These are phyloP conservation scores for Capsicum pubescens DNA, from an alignment of 257 asterid species.

Conservation along the genomic window DNA sequence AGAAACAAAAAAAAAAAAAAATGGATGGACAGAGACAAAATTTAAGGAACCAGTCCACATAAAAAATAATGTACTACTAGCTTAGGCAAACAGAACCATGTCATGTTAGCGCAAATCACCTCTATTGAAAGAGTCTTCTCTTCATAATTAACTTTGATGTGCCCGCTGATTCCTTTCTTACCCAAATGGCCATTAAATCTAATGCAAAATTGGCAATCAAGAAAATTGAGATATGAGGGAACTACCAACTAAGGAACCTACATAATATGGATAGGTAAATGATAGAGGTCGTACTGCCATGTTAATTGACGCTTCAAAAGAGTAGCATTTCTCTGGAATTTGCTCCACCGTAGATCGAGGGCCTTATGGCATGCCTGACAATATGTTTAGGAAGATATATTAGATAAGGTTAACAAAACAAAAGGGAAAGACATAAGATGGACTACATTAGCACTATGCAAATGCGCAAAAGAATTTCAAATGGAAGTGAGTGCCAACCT, in stretches of 20 bases:
- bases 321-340: constrained; percentile 74
- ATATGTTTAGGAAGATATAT: constrained; percentile 12
- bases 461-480: not conserved
- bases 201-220: constrained; percentile 32
- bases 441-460: not conserved
- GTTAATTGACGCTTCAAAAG: constrained; percentile 80
- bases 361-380: constrained; percentile 78
- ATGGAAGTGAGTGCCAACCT: not conserved
- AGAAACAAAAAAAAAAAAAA: not conserved
- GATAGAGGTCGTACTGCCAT: constrained; percentile 73
- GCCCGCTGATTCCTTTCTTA: constrained; percentile 88
- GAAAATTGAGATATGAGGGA: constrained; percentile 26
- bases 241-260: constrained; percentile 15
- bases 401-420: not conserved
- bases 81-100: constrained; percentile 20
- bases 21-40: not conserved
- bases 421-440: not conserved
- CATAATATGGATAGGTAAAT: constrained; percentile 30
- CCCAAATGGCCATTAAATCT: constrained; percentile 90
- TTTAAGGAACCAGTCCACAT: not conserved
- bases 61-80: constrained; percentile 4
- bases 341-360: constrained; percentile 56
- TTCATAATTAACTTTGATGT: constrained; percentile 71
- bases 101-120: constrained; percentile 53
- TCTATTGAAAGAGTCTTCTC: constrained; percentile 83